phyloP scores from a whole-genome alignment of 2,329 filamentous ascomycete genomes.

The Epichloe scottii region DNA sequence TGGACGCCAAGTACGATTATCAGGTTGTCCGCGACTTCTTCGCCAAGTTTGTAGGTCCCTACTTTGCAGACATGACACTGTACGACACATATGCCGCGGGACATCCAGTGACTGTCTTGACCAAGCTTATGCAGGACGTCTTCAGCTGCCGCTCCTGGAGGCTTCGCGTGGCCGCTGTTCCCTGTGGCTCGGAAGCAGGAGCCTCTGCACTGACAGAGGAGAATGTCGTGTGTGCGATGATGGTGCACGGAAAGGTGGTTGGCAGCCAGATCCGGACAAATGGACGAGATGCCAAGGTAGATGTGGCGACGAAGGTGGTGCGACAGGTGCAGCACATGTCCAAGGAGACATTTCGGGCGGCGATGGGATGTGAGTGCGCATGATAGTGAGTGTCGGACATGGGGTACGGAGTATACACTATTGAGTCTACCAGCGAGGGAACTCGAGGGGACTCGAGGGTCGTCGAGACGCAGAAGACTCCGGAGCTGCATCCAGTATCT shows the following conservation, averaged over 20 bases:
- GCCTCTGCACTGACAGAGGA: slow-evolving; percentile 25
- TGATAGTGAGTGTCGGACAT: neutral
- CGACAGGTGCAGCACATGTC: slow-evolving; percentile 30
- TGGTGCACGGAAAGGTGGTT: slow-evolving; percentile 63
- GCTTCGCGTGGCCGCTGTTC: slow-evolving; percentile 35
- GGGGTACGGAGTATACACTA: too few species aligned
- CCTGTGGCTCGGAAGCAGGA: slow-evolving; percentile 27
- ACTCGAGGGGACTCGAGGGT: too few species aligned
- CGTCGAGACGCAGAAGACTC: too few species aligned
- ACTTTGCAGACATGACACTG: slow-evolving; percentile 73
- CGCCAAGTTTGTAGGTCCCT: slow-evolving; percentile 56
- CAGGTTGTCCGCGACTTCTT: slow-evolving; percentile 65
- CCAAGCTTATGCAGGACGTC: slow-evolving; percentile 47
- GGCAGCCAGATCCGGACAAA: slow-evolving; percentile 49
- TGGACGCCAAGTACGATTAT: slow-evolving; percentile 76
- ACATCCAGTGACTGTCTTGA: slow-evolving; percentile 68
- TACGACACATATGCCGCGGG: slow-evolving; percentile 82
- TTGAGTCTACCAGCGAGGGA: too few species aligned
- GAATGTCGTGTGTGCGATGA: slow-evolving; percentile 56
- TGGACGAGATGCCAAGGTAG: slow-evolving; percentile 60
- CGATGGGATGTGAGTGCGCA: slow-evolving; percentile 52
- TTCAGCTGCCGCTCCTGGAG: slow-evolving; percentile 53
- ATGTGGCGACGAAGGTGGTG: slow-evolving; percentile 48
- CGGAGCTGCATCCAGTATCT: too few species aligned
- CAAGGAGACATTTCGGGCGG: slow-evolving; percentile 44